Conservation (phyloP, 2,329 filamentous ascomycete species). For the Botrytis byssoidea region DNA sequence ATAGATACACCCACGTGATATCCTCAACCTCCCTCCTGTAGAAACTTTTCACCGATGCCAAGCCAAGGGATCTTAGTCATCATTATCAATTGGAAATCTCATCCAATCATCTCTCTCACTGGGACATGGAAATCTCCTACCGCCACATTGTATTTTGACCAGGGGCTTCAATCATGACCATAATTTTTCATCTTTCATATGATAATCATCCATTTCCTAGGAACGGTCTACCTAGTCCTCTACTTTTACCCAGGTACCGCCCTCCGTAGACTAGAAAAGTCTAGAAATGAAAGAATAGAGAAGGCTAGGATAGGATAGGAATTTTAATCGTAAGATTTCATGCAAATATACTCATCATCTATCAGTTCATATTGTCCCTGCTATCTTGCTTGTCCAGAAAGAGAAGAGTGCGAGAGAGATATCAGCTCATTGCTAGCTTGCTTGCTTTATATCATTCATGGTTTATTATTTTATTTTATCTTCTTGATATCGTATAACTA, state of each 20-base stretch:
- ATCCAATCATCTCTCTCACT: background rate
- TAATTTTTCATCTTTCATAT: background rate
- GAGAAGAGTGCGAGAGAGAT: background rate
- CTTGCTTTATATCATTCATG: background rate
- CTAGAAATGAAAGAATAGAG: background rate
- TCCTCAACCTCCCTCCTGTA: background rate
- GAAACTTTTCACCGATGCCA: constrained; percentile 14
- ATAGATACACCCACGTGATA: background rate
- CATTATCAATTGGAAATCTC: background rate
- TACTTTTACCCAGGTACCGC: background rate
- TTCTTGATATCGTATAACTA: background rate
- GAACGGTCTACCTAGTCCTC: background rate
- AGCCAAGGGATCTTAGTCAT: background rate
- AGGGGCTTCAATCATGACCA: background rate
- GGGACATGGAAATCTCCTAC: background rate
- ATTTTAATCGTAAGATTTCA: constrained; percentile 6
- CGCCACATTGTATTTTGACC: background rate
- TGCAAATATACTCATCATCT: background rate
- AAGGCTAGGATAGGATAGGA: background rate
- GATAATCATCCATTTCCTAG: background rate
- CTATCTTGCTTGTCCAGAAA: background rate
- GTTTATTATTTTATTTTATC: background rate
- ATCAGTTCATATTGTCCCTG: background rate
- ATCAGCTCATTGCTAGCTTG: background rate
- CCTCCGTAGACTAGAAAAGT: background rate